A percentile compares a stretch with the other conserved stretches of the same genome.
Evolutionary conservation across 371 early-diverging fungal species (phyloP).

Genomic region (Mortierella polycephala): DNA sequence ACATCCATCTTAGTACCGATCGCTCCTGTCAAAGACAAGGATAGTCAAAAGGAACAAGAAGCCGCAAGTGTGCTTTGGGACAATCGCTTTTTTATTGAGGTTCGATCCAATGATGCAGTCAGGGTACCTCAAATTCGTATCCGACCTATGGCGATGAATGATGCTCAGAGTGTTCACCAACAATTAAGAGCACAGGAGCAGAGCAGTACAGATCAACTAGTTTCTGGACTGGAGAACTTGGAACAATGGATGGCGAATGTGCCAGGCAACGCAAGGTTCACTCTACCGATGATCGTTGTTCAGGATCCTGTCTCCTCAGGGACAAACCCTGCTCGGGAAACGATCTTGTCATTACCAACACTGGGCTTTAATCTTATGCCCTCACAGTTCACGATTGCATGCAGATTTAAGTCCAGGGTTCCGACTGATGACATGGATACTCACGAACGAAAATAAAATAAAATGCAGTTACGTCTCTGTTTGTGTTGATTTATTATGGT

Average conservation of each 20-base stretch:
- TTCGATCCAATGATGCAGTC: not conserved
- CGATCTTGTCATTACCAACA: slow-evolving; percentile 27
- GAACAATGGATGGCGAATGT: slow-evolving; percentile 16
- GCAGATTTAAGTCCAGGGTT: slow-evolving; percentile 27
- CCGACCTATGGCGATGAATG: slow-evolving; percentile 7
- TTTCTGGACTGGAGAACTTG: not conserved
- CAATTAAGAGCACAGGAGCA: not conserved
- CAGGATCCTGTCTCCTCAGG: not conserved
- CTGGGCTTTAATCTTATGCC: slow-evolving; percentile 18
- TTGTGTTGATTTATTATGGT: slow-evolving; percentile 5
- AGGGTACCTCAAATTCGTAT: not conserved
- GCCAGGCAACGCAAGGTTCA: slow-evolving; percentile 20
- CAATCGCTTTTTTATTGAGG: slow-evolving; percentile 26
- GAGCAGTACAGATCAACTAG: not conserved
- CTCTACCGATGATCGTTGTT: slow-evolving; percentile 22
- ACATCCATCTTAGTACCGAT: not conserved
- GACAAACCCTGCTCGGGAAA: not conserved
- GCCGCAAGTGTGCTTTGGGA: slow-evolving; percentile 25
- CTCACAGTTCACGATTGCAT: not conserved
- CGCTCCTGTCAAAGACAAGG: not conserved
- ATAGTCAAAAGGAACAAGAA: not conserved
- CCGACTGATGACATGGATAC: too few relatives aligned
- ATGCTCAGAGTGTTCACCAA: slow-evolving; percentile 5
- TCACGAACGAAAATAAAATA: too few relatives aligned
- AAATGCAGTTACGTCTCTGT: too few relatives aligned